phyloP scores from a whole-genome alignment of 1,284 basidiomycete genomes.

The Malassezia caprae region DNA sequence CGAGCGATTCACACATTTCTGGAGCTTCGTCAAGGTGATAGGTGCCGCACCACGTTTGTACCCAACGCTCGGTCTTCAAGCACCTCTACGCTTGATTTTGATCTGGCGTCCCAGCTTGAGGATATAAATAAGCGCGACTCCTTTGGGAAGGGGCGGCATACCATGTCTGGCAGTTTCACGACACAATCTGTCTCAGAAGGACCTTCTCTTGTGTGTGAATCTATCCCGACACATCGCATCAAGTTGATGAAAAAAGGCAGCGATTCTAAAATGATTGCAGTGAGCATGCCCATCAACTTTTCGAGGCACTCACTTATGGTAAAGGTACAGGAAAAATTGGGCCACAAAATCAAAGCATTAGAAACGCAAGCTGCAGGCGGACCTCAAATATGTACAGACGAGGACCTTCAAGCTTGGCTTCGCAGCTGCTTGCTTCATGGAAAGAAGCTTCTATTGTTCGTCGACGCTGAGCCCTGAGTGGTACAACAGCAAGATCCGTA shows the following conservation, averaged over 20 bases:
- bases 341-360: slow-evolving; percentile 61
- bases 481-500: background rate
- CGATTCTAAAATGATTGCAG: slow-evolving; percentile 79
- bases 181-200: slow-evolving; percentile 19
- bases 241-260: slow-evolving; percentile 88
- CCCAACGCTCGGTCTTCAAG: slow-evolving; percentile 5
- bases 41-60: slow-evolving; percentile 21
- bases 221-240: slow-evolving; percentile 60
- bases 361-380: slow-evolving; percentile 31
- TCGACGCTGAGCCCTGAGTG: background rate
- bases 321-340: slow-evolving; percentile 78
- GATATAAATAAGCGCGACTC: slow-evolving; percentile 14
- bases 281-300: slow-evolving; percentile 91
- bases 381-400: background rate
- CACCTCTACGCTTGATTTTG: slow-evolving; percentile 5
- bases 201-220: slow-evolving; percentile 6
- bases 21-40: slow-evolving; percentile 73
- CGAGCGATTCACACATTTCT: slow-evolving; percentile 74
- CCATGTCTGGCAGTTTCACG: slow-evolving; percentile 23
- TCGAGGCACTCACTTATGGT: slow-evolving; percentile 73
- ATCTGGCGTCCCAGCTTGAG: slow-evolving; percentile 1
- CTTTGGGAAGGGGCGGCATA: slow-evolving; percentile 6
- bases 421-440: background rate
- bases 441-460: slow-evolving; percentile 12
- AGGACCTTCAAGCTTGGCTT: slow-evolving; percentile 7